Evolutionary conservation across 2,329 filamentous ascomycete genomes (phyloP), one percentile per base, ranked within the genome.

Genomic region (Beauveria sp.): DNA sequence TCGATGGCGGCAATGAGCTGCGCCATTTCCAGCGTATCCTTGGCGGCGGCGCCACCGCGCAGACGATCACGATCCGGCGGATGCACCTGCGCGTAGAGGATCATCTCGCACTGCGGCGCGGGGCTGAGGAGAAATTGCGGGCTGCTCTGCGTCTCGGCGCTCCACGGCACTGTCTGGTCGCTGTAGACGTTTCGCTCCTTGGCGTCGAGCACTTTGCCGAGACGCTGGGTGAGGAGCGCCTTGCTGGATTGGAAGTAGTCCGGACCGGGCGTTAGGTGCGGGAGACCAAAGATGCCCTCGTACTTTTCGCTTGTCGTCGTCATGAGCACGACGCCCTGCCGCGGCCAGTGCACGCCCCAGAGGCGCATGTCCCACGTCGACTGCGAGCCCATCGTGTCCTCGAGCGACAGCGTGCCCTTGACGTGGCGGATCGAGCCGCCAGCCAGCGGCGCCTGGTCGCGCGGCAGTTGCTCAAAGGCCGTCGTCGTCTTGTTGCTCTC

Each of bases 301-400:
- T 95, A 95, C 77, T 96, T 97, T 70, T 96, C 90, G 73, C 92
- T 97, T 53, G 92, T 93, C 0, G 93, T 97, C 1, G 89, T 90
- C 70, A 98, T 77, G 42, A 98, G 77, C 55, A 95, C 84, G 16
- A 86, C 84, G 1, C 95, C 95, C 64, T 89, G 84, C n/a, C 83
- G 81, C 43, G 89, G 86, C 80, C 92, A 96, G 76, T 98, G 93
- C 4, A 96, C 82, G 3, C 95, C 95, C 73, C 91, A 87, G 55
- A 96, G 76, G 57, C 84, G 81, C 75, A 96, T 86, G 66, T 93
- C 88, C 86, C 89, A 93, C 66, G 85, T 89, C 69, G 87, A 87
- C 5, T 89, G 88, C 63, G 74, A 72, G 10, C 75, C 84, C 80
- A 66, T 83, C 84, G 61, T 84, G 68, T 95, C 91, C 67, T 91